Base-by-base conservation (phyloP, 192 early-diverging fungal genomes). In the Coemansia sp. region DNA sequence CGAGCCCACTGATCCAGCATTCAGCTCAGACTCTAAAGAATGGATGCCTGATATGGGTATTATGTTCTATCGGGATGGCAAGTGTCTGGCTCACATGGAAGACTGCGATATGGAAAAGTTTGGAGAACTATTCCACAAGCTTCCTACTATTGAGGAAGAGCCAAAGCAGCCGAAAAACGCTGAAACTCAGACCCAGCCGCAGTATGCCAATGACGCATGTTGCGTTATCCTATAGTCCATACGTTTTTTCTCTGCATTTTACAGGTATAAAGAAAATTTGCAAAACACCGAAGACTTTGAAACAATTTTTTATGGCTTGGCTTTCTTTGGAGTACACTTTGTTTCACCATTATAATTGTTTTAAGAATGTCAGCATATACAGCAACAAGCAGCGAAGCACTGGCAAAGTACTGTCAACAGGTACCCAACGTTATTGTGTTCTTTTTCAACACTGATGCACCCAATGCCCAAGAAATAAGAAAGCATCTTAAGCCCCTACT, bases 101-200 rank as follows among this genome's bases (percentile, higher is more conserved):
- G 41, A 40, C 11, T 55, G 42, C 14, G 31, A 46, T 33, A 43
- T 56, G 12, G 16, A 28, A 15, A 43, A 56, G 30, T 46, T 56
- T 56, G 55, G 20, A 10, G 23, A 30, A 3, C 30, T 44, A 6
- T 56, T 56, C 35, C 14, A 28, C n/a, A 26, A 33, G 6, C 12
- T 56, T 31, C 30, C 30, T 6, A 31, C 30, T 31, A 31, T 31
- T 6, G 33, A 6, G 15, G 38, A 37, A 13, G 38, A 36, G 50
- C 20, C 21, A 14, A 26, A 23, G 28, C 20, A 3, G 19, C 2
- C 46, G 18, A 48, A 18, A 16, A 11, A 20, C 3, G 46, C 14
- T 16, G 28, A 6, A 28, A 48, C 19, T 31, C 30, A 31, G 30
- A 31, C 30, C 30, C 30, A 31, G 30, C 30, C 30, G 3, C 30